Evolutionary conservation across 306 rosid species (phyloP), one percentile per base, ranked within the genome.

Genomic region (Vigna reflexopilosa): DNA sequence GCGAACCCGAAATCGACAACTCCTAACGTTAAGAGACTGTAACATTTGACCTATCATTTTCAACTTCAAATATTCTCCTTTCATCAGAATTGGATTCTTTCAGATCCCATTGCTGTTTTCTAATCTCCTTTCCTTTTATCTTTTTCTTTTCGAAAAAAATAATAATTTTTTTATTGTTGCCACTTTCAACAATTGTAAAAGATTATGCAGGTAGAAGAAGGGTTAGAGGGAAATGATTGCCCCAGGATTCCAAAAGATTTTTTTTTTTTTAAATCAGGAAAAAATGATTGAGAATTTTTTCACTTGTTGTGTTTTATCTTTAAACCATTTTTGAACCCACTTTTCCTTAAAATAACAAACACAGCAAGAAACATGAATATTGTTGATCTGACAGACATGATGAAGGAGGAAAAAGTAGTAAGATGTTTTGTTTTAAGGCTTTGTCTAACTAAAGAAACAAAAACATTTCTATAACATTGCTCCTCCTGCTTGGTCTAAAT

Each of bases 371-470:
- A 67, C 15, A 34, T 26, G 47, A 30, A 45, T 68, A 26, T 26
- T 2, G 38, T 26, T 64, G 19, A 50, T 72, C 4, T 48, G 26
- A 7, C 66, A 40, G 51, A 30, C 8, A 51, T 72, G 62, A 59
- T 62, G 1, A 54, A 62, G 42, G 45, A 80, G 22, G 83, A 77
- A 78, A 56, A 72, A 72, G 80, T 49, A 49, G 1, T 2, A 67
- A 67, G 75, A 69, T 82, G 70, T 75, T 81, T 64, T 82, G 70
- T 75, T 81, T 64, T 9, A 62, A 7, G 71, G 5, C 79, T 74
- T 85, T 85, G 48, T 69, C 81, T 3, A 77, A 81, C 72, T 36
- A 78, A 85, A 74, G 56, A 70, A 81, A 74, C 42, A 71, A 78
- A 70, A 78, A 78, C 70, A 70, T 48, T 71, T 47, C 14, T 22